Percentiles rank a stretch among this genome's conserved stretches.
Evolutionary conservation across 345 rosid species (phyloP).

Genomic region (Sisymbrium irio): DNA sequence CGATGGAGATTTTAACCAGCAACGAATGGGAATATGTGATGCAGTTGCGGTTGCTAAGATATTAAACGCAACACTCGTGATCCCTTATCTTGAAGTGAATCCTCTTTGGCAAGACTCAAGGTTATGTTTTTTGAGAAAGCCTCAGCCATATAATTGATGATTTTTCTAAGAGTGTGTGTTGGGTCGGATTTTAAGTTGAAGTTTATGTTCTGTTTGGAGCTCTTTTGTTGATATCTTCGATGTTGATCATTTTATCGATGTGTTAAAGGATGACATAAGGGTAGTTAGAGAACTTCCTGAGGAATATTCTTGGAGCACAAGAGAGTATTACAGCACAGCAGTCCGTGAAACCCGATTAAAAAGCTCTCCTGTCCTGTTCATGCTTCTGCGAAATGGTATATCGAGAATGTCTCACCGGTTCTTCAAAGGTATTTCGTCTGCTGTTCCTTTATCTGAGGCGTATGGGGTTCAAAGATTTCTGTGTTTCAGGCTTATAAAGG

Average conservation of each 20-base stretch:
- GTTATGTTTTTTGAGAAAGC: slow-evolving; percentile 28
- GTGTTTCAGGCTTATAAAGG: neutral
- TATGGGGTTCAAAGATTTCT: neutral
- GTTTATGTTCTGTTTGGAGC: slow-evolving; percentile 44
- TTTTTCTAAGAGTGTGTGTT: neutral
- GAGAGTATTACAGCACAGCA: too few relatives aligned
- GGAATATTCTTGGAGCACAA: slow-evolving; percentile 19
- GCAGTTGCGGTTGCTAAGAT: slow-evolving; percentile 97
- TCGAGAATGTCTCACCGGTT: slow-evolving; percentile 83
- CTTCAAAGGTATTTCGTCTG: slow-evolving; percentile 57
- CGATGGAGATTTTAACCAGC: slow-evolving; percentile 97
- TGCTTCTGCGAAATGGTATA: slow-evolving; percentile 88
- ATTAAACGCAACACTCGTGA: slow-evolving; percentile 85
- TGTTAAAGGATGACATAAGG: slow-evolving; percentile 60
- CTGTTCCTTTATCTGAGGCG: neutral
- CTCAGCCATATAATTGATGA: neutral
- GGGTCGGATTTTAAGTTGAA: neutral
- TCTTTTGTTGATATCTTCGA: slow-evolving; percentile 84
- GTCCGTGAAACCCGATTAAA: too few relatives aligned
- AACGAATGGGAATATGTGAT: slow-evolving; percentile 98
- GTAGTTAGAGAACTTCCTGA: slow-evolving; percentile 73
- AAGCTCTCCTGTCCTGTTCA: too few relatives aligned
- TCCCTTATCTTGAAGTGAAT: slow-evolving; percentile 85
- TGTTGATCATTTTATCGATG: slow-evolving; percentile 73
- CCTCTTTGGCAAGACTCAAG: slow-evolving; percentile 98